A percentile compares a stretch with the other conserved stretches of the same genome.
Conservation (phyloP, 2,329 filamentous ascomycete species). For the Sporothrix curviconia region DNA sequence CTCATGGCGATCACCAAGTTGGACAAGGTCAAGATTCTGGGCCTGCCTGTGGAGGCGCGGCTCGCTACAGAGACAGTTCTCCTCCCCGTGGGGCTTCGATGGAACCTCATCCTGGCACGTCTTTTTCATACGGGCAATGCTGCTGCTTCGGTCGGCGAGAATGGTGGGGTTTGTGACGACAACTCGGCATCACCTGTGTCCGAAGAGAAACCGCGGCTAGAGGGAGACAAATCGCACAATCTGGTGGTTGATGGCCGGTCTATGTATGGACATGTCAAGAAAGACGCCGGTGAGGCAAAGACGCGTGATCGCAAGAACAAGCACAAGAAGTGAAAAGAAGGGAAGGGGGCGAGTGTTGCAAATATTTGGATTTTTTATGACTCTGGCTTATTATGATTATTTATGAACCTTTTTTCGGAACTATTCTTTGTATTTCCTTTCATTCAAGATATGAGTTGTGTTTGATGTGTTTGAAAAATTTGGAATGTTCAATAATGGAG, state of each 20-base stretch:
- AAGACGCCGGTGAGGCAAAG: neutral
- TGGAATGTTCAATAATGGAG: too few species aligned
- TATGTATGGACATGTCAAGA: neutral
- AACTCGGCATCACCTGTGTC: neutral
- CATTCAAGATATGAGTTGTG: too few species aligned
- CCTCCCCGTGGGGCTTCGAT: neutral
- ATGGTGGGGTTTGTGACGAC: neutral
- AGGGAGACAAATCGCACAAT: constrained; percentile 3
- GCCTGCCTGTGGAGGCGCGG: constrained; percentile 9
- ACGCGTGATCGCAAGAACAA: neutral
- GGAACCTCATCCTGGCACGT: too few species aligned
- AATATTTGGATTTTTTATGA: too few species aligned
- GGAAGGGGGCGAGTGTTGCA: too few species aligned
- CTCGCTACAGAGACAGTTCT: constrained; percentile 10
- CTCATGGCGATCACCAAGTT: constrained; percentile 2
- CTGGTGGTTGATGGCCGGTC: constrained; percentile 17
- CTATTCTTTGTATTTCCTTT: too few species aligned
- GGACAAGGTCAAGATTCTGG: neutral
- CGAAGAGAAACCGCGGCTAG: neutral
- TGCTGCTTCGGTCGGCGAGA: too few species aligned
- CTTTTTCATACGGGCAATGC: too few species aligned
- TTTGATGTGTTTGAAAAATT: too few species aligned
- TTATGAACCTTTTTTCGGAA: too few species aligned
- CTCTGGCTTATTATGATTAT: too few species aligned
- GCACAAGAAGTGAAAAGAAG: neutral